Evolutionary conservation across 2,329 filamentous ascomycete genomes (phyloP).

Genomic region (Cercospora sp.): DNA sequence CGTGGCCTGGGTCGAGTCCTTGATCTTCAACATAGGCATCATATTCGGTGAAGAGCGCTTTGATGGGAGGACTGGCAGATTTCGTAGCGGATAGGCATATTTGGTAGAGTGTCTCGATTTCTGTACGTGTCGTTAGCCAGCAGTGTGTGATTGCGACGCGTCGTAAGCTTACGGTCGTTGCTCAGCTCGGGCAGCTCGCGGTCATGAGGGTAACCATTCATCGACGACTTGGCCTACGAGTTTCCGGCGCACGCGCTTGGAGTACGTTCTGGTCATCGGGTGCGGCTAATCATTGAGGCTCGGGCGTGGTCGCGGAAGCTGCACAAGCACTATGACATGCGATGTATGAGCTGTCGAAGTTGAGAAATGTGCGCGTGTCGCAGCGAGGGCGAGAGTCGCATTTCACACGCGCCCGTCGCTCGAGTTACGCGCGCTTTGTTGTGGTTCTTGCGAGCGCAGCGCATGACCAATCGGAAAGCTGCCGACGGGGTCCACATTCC

Average conservation of each 20-base stretch:
- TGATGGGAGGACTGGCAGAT: conserved; percentile 67
- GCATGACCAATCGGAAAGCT: background rate
- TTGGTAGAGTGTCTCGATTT: conserved; percentile 75
- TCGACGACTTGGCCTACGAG: conserved; percentile 28
- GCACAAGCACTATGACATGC: conserved; percentile 20
- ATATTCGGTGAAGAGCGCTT: conserved; percentile 79
- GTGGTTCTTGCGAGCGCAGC: conserved; percentile 7
- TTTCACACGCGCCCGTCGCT: background rate
- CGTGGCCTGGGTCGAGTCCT: conserved; percentile 70
- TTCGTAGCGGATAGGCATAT: conserved; percentile 73
- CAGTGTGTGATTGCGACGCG: background rate
- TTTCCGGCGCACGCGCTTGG: conserved; percentile 41
- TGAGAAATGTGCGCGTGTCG: conserved; percentile 3
- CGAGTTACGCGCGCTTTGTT: conserved; percentile 16
- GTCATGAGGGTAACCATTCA: conserved; percentile 35
- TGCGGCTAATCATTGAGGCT: conserved; percentile 23
- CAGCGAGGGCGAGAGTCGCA: background rate
- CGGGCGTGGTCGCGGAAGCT: background rate
- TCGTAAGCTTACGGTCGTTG: conserved; percentile 42
- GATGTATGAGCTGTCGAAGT: conserved; percentile 11
- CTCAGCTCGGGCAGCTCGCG: conserved; percentile 45
- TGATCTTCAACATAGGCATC: conserved; percentile 71
- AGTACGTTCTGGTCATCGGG: conserved; percentile 40
- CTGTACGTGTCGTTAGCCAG: conserved; percentile 47
- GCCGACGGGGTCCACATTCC: background rate